These are phyloP conservation scores for Acanthochlamys bracteata DNA, from an alignment of 106 monocot species.

Conservation along the genomic window DNA sequence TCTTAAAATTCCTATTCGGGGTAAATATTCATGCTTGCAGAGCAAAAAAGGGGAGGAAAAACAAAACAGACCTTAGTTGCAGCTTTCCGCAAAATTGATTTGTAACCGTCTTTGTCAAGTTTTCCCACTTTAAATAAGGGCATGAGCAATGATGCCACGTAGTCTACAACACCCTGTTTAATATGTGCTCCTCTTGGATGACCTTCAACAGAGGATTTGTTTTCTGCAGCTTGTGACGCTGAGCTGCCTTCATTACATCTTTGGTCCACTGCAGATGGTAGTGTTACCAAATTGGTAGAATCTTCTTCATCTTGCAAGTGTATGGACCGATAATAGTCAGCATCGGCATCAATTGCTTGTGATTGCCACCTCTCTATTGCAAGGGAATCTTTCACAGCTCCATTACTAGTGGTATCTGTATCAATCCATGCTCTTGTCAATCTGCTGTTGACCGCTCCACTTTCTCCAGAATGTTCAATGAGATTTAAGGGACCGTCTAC, in stretches of 20 bases:
- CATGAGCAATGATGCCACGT: slow-evolving; percentile 79
- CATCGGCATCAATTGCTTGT: slow-evolving; percentile 88
- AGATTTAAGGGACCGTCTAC: slow-evolving; percentile 30
- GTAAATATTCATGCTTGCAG: too few relatives aligned
- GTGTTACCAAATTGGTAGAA: slow-evolving; percentile 25
- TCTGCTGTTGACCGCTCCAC: slow-evolving; percentile 50
- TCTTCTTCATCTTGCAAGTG: slow-evolving; percentile 53
- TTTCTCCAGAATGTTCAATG: slow-evolving; percentile 64
- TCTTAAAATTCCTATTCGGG: too few relatives aligned
- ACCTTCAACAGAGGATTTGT: slow-evolving; percentile 42
- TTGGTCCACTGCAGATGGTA: slow-evolving; percentile 12
- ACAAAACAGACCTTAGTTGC: slow-evolving; percentile 99
- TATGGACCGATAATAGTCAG: slow-evolving; percentile 48
- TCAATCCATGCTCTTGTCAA: slow-evolving; percentile 92
- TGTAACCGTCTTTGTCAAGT: slow-evolving; percentile 87
- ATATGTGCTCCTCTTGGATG: slow-evolving; percentile 56
- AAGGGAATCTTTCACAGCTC: slow-evolving; percentile 78
- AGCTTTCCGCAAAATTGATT: slow-evolving; percentile 88
- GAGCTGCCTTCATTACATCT: slow-evolving; percentile 32
- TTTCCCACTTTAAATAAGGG: slow-evolving; percentile 87
- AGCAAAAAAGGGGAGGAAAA: too few relatives aligned
- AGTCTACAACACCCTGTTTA: slow-evolving; percentile 87
- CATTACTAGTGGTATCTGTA: slow-evolving; percentile 58
- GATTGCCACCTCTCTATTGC: slow-evolving; percentile 98
- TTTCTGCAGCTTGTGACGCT: slow-evolving; percentile 48